Conservation (phyloP, 2,329 filamentous ascomycete genomes). For the Aureobasidium mangrovei region DNA sequence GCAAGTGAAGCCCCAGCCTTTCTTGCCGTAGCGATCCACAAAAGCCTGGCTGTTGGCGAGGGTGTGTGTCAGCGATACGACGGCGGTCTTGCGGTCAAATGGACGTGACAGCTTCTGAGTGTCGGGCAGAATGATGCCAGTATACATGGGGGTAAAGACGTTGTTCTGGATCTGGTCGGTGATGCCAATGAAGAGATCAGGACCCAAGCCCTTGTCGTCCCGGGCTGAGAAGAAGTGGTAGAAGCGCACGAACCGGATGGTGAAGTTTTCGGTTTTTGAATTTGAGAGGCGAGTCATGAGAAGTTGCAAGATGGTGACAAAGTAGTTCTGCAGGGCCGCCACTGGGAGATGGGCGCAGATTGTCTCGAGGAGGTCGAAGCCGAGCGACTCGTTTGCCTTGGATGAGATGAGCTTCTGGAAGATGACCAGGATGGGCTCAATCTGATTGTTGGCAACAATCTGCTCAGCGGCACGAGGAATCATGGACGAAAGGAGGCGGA, state of each 20-base stretch:
- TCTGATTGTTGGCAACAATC: constrained; percentile 69
- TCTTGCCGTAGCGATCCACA: constrained; percentile 57
- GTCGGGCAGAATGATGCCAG: constrained; percentile 75
- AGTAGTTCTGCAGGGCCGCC: constrained; percentile 68
- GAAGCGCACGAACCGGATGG: constrained; percentile 81
- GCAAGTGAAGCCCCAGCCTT: constrained; percentile 87
- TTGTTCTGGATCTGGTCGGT: constrained; percentile 71
- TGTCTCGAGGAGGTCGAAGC: constrained; percentile 82
- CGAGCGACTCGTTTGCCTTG: constrained; percentile 77
- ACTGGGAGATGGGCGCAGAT: constrained; percentile 64
- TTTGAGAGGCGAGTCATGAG: constrained; percentile 65
- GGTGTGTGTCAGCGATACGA: constrained; percentile 88
- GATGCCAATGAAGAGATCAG: constrained; percentile 82
- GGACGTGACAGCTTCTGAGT: constrained; percentile 83
- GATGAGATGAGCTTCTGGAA: constrained; percentile 81
- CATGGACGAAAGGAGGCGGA: constrained; percentile 74
- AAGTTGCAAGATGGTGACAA: constrained; percentile 68
- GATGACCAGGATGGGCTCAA: constrained; percentile 84
- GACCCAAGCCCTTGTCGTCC: constrained; percentile 72
- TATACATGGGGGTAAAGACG: constrained; percentile 78
- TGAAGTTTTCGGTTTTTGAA: constrained; percentile 74
- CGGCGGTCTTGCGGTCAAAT: constrained; percentile 84
- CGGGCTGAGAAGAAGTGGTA: constrained; percentile 83
- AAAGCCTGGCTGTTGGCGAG: constrained; percentile 80
- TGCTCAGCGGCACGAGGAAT: constrained; percentile 66